phyloP scores from a whole-genome alignment of 192 early-diverging fungal species.

The Podila epigama region DNA sequence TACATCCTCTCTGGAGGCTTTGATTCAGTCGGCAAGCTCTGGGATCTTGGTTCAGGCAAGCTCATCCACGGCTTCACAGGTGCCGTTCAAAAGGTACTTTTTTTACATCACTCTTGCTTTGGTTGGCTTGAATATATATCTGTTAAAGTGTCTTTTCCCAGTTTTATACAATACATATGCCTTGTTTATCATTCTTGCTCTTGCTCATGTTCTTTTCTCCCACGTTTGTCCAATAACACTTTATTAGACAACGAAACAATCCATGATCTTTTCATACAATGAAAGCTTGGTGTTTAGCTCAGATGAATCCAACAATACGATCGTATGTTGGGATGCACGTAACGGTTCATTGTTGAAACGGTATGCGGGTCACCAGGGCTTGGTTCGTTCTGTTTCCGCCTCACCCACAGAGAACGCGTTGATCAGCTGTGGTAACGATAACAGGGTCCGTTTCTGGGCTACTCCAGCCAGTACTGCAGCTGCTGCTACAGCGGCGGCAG shows the following conservation, averaged over 20 bases:
- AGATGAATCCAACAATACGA: constrained; percentile 68
- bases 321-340: constrained; percentile 77
- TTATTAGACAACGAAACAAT: constrained; percentile 44
- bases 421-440: constrained; percentile 60
- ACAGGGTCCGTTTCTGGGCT: constrained; percentile 34
- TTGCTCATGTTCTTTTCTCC: neutral
- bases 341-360: constrained; percentile 65
- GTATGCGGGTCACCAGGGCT: constrained; percentile 57
- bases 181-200: neutral
- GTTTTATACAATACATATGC: neutral
- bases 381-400: constrained; percentile 65
- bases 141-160: too few species aligned
- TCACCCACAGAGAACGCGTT: constrained; percentile 69
- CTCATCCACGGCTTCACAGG: constrained; percentile 78
- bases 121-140: too few species aligned
- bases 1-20: constrained; percentile 82
- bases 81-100: constrained; percentile 58
- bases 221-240: neutral
- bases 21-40: constrained; percentile 78
- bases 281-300: constrained; percentile 74
- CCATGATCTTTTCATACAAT: constrained; percentile 69
- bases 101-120: neutral
- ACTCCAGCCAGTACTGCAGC: constrained; percentile 5
- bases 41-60: constrained; percentile 83
- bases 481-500: neutral